Evolutionary conservation across 768 basidiomycete species (phyloP), one percentile per base, ranked within the genome.

Genomic region (Panaeolus papilionaceus): DNA sequence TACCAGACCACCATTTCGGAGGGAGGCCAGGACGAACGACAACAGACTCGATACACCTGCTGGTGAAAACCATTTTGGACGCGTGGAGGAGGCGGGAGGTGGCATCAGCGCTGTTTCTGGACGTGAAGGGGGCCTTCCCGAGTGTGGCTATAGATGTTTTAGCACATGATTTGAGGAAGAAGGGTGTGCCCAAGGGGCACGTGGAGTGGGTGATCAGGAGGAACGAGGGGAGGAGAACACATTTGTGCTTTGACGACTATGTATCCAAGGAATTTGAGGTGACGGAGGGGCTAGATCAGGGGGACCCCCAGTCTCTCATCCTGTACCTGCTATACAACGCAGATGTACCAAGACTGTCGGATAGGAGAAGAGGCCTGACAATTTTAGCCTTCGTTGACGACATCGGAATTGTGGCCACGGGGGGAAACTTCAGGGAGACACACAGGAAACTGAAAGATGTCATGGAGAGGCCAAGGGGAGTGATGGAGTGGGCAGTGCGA

Each of bases 101-200:
- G 0, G 62, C 47, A n/a, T 64, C 38, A 0, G 69, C 70, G 0
- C 70, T 82, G 0, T 80, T 77, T 63, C 70, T 82, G 0, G 80
- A 84, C 68, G 79, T 82, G 0, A 74, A 82, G 66, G 80, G 76
- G 0, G 81, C 80, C 0, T 83, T 82, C 64, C 82, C 77, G 0
- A 81, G 75, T 64, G 75, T 72, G 0, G 75, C 70, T 0, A 69
- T 71, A 0, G 70, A 73, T 11, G 39, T 62, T 0, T 70, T 81
- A 0, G 26, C 75, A 0, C 73, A 79, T 51, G 69, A 80, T 38
- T 70, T 82, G 71, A 62, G 71, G 8, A 68, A 28, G 62, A 23
- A 63, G 0, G 67, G 77, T 6, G 67, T 80, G 0, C 76, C 79
- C 1, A 38, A 44, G 16, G 20, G 28, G 18, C 51, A 54, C 33